Evolutionary conservation across 2,329 filamentous ascomycete species (phyloP), one percentile per base, ranked within the genome.

Genomic region (Pseudocercospora macadamiae): DNA sequence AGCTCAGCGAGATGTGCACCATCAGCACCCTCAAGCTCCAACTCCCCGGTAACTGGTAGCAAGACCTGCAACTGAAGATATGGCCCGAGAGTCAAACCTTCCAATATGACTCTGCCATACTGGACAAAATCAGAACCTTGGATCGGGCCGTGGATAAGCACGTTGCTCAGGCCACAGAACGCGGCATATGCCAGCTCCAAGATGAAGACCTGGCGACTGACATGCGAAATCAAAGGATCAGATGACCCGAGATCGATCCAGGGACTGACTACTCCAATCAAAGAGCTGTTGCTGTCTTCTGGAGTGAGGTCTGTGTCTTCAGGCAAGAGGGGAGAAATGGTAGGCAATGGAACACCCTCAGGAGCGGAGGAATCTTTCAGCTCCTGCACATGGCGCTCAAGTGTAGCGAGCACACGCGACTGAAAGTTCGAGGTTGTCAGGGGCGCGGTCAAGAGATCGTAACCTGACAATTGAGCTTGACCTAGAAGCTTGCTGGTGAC

Each of bases 131-230:
- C 80, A 54, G 79, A 76, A 2, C 75, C 65, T 14, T 60, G 42
- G 25, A 68, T 57, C 2, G 95, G 95, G 0, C 92, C 92, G 1
- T 89, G 87, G 26, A 99, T 81, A 51, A 97, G 80, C 59, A 97
- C 82, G 74, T 89, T 96, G 56, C 87, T 86, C 48, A 95, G 84
- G 32, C 96, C 96, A 70, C 92, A 97, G 76, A 97, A 99, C 63
- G 91, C 93, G 64, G 96, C 95, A 76, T 97, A 99, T 49, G 91
- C 90, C 48, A 97, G 84, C 73, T 99, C 95, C 36, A 96, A 82
- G 72, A 92, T 92, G 63, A 99, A 80, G 5, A 96, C 89, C 76
- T 97, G 93, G 44, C 90, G 86, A 32, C 93, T 97, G 59, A 97
- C 83, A 73, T 90, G 90, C 6, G 91, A 87, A 63, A 97, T 87